phyloP scores from a whole-genome alignment of 805 yeast species.

The Nakazawaea wyomingensis region DNA sequence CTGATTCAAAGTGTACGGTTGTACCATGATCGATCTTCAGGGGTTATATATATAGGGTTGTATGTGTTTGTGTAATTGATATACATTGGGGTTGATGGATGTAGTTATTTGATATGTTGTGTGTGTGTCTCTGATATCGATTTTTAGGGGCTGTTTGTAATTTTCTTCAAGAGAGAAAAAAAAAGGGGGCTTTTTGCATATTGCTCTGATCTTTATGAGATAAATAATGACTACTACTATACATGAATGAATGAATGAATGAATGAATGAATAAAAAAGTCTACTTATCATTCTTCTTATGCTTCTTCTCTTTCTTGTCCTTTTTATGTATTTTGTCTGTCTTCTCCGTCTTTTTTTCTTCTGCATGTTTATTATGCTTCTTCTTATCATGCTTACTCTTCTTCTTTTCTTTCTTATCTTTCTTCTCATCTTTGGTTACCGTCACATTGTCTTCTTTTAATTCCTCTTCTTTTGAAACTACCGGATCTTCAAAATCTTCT shows the following conservation, averaged over 20 bases:
- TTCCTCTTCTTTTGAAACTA: neutral
- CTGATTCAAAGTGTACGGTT: slow-evolving; percentile 9
- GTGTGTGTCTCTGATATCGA: no score
- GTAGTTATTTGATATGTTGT: no score
- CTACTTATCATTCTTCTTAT: slow-evolving; percentile 12
- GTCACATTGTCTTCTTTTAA: slow-evolving; percentile 14
- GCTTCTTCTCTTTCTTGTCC: slow-evolving; percentile 10
- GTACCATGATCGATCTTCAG: slow-evolving; percentile 5
- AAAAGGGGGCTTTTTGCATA: no score
- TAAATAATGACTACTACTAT: no score
- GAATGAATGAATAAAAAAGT: no score
- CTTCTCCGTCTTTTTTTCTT: neutral
- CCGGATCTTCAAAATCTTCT: slow-evolving; percentile 22
- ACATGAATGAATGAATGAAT: no score
- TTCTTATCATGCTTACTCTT: slow-evolving; percentile 8
- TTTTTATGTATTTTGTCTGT: slow-evolving; percentile 12
- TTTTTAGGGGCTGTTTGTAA: no score
- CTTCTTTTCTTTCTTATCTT: slow-evolving; percentile 14
- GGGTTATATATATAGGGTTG: slow-evolving; percentile 19
- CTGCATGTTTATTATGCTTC: neutral
- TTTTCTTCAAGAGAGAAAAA: no score
- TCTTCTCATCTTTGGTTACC: slow-evolving; percentile 16
- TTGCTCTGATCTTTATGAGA: no score
- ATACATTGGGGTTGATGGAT: no score
- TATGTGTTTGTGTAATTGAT: no score